A percentile compares a stretch with the other conserved stretches of the same genome.
Conservation (phyloP, 305 asterid species). For the Fraxinus velutina region DNA sequence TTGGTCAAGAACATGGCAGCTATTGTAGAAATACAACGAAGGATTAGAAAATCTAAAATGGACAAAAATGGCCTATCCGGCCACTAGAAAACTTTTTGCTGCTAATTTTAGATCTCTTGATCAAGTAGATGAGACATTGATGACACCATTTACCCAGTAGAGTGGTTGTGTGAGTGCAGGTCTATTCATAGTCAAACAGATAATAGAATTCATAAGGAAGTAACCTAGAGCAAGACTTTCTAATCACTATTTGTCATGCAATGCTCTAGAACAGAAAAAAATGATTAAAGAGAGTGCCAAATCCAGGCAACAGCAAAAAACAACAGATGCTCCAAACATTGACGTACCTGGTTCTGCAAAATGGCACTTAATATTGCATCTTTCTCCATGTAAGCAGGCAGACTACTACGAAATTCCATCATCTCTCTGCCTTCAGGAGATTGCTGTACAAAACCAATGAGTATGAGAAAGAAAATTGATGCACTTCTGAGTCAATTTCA, state of each 20-base stretch:
- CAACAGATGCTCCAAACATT: conserved; percentile 21
- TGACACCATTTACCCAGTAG: conserved; percentile 8
- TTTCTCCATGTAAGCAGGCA: conserved; percentile 85
- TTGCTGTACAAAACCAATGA: conserved; percentile 41
- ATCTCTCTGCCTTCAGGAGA: conserved; percentile 73
- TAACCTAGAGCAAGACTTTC: neutral
- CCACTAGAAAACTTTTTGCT: neutral
- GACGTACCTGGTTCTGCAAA: conserved; percentile 68
- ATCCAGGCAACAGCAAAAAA: conserved; percentile 23
- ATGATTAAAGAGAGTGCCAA: conserved; percentile 3
- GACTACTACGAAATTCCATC: conserved; percentile 65
- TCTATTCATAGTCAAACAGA: conserved; percentile 1
- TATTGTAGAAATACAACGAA: conserved; percentile 5
- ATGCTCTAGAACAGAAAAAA: conserved; percentile 8
- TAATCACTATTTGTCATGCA: neutral
- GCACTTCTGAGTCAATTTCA: conserved; percentile 22
- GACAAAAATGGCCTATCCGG: conserved; percentile 3
- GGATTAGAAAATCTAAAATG: neutral
- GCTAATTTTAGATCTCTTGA: neutral
- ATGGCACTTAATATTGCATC: conserved; percentile 69
- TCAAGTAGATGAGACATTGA: conserved; percentile 5
- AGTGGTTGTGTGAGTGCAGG: conserved; percentile 1
- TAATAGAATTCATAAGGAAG: conserved; percentile 9
- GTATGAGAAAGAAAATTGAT: conserved; percentile 15
- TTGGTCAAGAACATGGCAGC: conserved; percentile 13